Evolutionary conservation across 108 stramenopile genomes (phyloP), one percentile per base, ranked within the genome.

Genomic region (Nitzschia sp.): DNA sequence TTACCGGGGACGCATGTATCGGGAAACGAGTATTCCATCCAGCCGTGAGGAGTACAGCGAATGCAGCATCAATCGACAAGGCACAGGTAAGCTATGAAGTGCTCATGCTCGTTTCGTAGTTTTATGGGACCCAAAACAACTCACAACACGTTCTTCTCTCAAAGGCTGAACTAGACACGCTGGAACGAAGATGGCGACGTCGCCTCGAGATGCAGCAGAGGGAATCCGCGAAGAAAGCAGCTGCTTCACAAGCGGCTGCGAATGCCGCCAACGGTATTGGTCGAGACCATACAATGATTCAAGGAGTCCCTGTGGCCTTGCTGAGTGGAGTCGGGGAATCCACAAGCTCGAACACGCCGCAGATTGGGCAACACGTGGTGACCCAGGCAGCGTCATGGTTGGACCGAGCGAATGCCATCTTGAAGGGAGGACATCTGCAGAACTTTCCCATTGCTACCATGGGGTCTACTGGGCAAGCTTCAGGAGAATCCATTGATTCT

Each of bases 11-110:
- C 58, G 75, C 84, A 27, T 94, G 95, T 69, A 86, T 99, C 34
- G 98, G 98, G 25, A 99, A 98, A 79, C 75, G 85, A 27, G 89
- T 93, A 3, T 95, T 92, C 69, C 91, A 89, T 74, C 90, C 94
- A 16, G 83, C 78, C 25, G 79, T 73, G n/a, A 72, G 83, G 56
- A 77, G 68, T 47, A 61, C 81, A n/a, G 76, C 67, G 30, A 79
- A 87, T 71, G 63, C 77, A 2, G 75, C 76, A 33, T 69, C 81
- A 0, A 86, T 90, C 21, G 85, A 80, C 62, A 82, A 85, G 44
- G 78, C 89, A 44, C 90, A 90, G 84, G 90, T 87, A 64, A 36
- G 86, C 65, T 21, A 5, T 45, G 55, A 56, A 3, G 6, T 50
- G 6, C 38, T 41, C n/a, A n/a, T n/a, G n/a, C n/a, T n/a, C n/a